Base-by-base conservation (phyloP, 2,329 filamentous ascomycete genomes). In the Daldinia sp. region DNA sequence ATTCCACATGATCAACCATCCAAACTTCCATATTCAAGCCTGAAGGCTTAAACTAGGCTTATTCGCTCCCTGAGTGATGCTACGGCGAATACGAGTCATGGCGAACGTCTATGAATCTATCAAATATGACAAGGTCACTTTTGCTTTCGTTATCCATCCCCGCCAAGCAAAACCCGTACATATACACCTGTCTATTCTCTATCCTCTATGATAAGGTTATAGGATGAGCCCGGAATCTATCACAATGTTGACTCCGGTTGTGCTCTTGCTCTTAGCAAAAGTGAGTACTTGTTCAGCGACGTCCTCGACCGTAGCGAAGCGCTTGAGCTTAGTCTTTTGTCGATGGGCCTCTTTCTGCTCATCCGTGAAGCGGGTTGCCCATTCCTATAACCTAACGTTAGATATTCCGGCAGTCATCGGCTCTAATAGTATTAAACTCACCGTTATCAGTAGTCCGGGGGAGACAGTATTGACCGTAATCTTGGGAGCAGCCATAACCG, bases 391-490 rank as follows among this genome's bases (percentile, higher is more conserved):
- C 7, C 4, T 41, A 19, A 3, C 3, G 41, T 66, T 37, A 66
- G 57, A 37, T 69, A 78, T 25, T 11, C n/a, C 11, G 7, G 7
- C n/a, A 8, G 19, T 23, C 21, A 6, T 41, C 8, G 10, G 30
- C 48, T n/a, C 23, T 11, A 9, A 17, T 6, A 4, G n/a, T 13
- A 45, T n/a, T 4, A 6, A 35, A 4, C 76, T 67, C 70, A 82
- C 81, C 32, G 82, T 84, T 35, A 83, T 68, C 61, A 84, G 70
- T 11, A 87, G 65, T 0, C 85, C 85, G 0, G 86, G 85, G 3
- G 81, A 83, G 0, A 88, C 83, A 41, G 77, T 81, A 64, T 89
- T 89, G 4, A 87, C 85, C n/a, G 85, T 73, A 19, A 89, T 83
- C 41, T 79, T 80, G 0, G 85, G 85, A 1, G 80, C 81, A 9